Evolutionary conservation across 2,329 filamentous ascomycete genomes (phyloP).

Genomic region (Aureobasidium sp.): DNA sequence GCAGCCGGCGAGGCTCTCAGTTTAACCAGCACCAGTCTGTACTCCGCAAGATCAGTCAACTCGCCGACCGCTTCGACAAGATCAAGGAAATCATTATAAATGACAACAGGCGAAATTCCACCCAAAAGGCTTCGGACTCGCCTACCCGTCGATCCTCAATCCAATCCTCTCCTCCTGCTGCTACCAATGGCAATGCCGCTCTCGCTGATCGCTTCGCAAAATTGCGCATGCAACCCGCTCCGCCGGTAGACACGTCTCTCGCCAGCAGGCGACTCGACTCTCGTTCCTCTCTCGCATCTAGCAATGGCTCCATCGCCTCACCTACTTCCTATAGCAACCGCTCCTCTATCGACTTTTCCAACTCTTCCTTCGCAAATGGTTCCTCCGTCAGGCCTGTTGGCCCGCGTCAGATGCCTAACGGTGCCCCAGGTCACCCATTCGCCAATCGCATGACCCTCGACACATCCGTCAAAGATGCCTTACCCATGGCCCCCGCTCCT

Average conservation of each 20-base stretch:
- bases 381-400: conserved; percentile 33
- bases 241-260: conserved; percentile 16
- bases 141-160: conserved; percentile 20
- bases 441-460: conserved; percentile 38
- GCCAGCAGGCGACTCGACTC: conserved; percentile 22
- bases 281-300: conserved; percentile 24
- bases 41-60: conserved; percentile 30
- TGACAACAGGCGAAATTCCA: conserved; percentile 52
- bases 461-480: conserved; percentile 45
- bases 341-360: conserved; percentile 22
- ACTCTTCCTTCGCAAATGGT: not conserved
- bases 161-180: not conserved
- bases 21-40: not conserved
- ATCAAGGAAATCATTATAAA: conserved; percentile 47
- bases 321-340: conserved; percentile 22
- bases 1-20: not conserved
- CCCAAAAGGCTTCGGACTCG: conserved; percentile 27
- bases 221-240: conserved; percentile 20
- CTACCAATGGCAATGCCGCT: conserved; percentile 38
- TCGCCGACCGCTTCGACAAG: conserved; percentile 37
- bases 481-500: conserved; percentile 66
- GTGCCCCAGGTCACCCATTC: conserved; percentile 8
- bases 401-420: conserved; percentile 49
- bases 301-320: conserved; percentile 30
- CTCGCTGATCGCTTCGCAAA: conserved; percentile 30